Base-by-base conservation (phyloP, 352 stramenopile genomes). In the Stramenopiles sp. region DNA sequence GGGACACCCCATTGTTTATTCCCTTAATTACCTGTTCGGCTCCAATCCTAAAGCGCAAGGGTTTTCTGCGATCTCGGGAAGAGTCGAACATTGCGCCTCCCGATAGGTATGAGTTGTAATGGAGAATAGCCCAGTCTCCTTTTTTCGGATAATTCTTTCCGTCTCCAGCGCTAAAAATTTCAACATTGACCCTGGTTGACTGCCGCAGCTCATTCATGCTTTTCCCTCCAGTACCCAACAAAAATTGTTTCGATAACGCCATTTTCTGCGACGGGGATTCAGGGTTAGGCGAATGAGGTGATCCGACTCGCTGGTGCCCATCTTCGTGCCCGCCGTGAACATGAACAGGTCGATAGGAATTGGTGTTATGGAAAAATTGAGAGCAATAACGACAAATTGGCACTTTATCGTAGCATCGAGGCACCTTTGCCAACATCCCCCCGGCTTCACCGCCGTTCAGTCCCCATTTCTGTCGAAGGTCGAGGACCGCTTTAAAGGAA, bases 11-110 rank as follows among this genome's bases (percentile, higher is more conserved):
- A 78, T 91, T 84, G 75, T 94, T 86, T 0, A 93, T 79, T 0
- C 88, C 88, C 30, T 86, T 84, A 68, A 94, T 93, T 35, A 94
- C 87, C 77, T 94, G 88, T 36, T 92, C 87, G 1, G 83, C 84
- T 0, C 87, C 88, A 18, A 93, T 80, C 77, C 90, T 90, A 78
- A 93, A 93, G 81, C 89, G 89, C 79, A 93, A 93, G 0, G 87
- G 86, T 76, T 93, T 92, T 35, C 89, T 85, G 84, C 87, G 18
- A 90, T 85, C 81, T 34, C 81, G 73, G 0, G 81, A 84, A 31
- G 81, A 84, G 49, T 83, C 79, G 43, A 81, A 84, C 1, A 73
- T 78, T 0, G 63, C 79, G 35, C 80, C 80, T 73, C 80, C 80
- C 36, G 76, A 37, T 1, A 84, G 35, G 6, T 2, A 6, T 6